phyloP scores from a whole-genome alignment of 2,329 filamentous ascomycete genomes.

The Colletotrichum tropicale region DNA sequence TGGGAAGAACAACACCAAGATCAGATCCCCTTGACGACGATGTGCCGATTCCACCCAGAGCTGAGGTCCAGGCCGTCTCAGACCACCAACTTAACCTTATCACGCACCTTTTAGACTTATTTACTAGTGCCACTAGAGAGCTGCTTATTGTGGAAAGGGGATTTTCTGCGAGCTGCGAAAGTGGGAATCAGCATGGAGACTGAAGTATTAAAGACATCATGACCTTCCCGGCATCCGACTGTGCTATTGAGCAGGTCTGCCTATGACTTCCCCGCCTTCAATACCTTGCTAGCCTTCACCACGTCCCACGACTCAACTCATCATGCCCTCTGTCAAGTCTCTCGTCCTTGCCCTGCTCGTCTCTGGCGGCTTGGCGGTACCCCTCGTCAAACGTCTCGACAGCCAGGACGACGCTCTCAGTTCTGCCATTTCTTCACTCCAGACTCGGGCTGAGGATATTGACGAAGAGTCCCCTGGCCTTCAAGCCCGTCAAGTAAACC shows the following conservation, averaged over 20 bases:
- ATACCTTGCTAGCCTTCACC: neutral
- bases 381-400: neutral
- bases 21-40: neutral
- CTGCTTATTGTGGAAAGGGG: neutral
- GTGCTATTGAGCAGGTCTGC: too few relatives aligned
- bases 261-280: neutral
- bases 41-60: neutral
- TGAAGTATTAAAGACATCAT: neutral
- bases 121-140: neutral
- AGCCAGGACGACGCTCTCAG: neutral
- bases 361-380: neutral
- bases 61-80: neutral
- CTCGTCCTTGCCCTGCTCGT: neutral
- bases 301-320: accelerated
- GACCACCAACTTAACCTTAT: slow-evolving; percentile 1
- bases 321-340: neutral
- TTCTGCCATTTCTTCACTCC: neutral
- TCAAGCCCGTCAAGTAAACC: neutral
- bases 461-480: neutral
- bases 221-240: too few relatives aligned
- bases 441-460: neutral
- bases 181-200: too few relatives aligned
- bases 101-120: neutral
- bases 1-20: neutral
- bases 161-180: neutral